A percentile compares a stretch with the other conserved stretches of the same genome.
Evolutionary conservation across 2,329 filamentous ascomycete genomes (phyloP).

Genomic region (Ophiostoma himal-ulmi): DNA sequence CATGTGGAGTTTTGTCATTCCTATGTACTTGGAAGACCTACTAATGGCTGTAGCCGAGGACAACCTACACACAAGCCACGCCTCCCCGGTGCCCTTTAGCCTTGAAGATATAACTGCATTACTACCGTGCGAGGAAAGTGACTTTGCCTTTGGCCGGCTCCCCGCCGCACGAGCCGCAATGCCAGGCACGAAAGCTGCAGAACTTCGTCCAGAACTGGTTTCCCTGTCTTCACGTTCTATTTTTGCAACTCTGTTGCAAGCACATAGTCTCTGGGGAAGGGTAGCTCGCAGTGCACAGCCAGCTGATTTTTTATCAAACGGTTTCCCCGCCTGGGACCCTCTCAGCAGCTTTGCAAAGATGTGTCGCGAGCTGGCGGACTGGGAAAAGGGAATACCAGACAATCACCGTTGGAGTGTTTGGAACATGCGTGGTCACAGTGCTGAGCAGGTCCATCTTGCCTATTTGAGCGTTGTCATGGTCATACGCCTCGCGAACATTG

Average conservation of each 20-base stretch:
- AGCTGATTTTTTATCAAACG: constrained; percentile 20
- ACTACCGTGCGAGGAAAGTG: constrained; percentile 34
- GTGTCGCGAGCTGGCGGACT: constrained; percentile 28
- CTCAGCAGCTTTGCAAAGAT: constrained; percentile 22
- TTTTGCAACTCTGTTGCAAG: constrained; percentile 34
- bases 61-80: constrained; percentile 34
- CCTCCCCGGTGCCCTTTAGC: constrained; percentile 32
- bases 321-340: constrained; percentile 26
- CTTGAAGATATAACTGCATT: constrained; percentile 33
- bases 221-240: constrained; percentile 30
- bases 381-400: constrained; percentile 30
- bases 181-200: constrained; percentile 31
- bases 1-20: neutral
- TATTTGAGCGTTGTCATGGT: constrained; percentile 34
- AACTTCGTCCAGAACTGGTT: constrained; percentile 28
- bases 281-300: constrained; percentile 31
- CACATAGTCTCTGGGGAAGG: constrained; percentile 34
- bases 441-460: constrained; percentile 33
- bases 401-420: constrained; percentile 32
- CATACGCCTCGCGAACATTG: constrained; percentile 33
- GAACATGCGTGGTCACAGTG: constrained; percentile 35
- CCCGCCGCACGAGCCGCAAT: constrained; percentile 32
- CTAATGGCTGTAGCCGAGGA: constrained; percentile 26
- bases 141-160: constrained; percentile 34
- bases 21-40: neutral